Conservation (phyloP, 768 basidiomycete genomes). For the Grammothele lineata region DNA sequence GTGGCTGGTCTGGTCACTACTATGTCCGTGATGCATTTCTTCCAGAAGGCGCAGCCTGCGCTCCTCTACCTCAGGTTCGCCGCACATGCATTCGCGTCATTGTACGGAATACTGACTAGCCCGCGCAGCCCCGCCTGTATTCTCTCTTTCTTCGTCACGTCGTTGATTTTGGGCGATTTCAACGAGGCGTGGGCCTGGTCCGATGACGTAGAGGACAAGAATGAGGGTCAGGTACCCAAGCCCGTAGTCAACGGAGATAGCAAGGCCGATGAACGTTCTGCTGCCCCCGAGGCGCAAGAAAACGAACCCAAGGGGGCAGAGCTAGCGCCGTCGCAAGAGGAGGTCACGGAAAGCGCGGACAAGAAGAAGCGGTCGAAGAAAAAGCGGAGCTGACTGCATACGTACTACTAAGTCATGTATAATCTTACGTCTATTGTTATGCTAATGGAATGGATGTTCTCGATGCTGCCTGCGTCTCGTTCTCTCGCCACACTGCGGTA, state of each 20-base stretch:
- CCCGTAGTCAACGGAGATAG: too few species aligned
- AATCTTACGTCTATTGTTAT: neutral
- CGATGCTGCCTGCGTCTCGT: too few species aligned
- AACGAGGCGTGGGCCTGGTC: slow-evolving; percentile 65
- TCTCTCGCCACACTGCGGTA: too few species aligned
- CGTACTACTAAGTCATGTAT: neutral
- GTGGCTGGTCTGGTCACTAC: slow-evolving; percentile 67
- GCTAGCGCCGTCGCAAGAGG: neutral
- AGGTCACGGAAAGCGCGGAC: neutral
- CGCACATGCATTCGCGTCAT: too few species aligned
- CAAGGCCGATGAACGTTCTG: too few species aligned
- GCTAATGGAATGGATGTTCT: too few species aligned
- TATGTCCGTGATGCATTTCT: slow-evolving; percentile 81
- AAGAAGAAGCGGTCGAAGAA: neutral
- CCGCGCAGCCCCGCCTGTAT: slow-evolving; percentile 68
- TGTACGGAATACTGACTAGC: too few species aligned
- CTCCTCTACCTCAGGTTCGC: slow-evolving; percentile 84
- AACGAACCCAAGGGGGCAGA: too few species aligned
- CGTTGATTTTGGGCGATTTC: slow-evolving; percentile 64
- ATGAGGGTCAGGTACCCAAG: too few species aligned
- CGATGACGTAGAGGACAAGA: slow-evolving; percentile 37
- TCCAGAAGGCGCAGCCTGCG: slow-evolving; percentile 81
- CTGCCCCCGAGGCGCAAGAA: too few species aligned
- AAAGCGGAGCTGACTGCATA: neutral
- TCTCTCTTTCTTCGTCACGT: slow-evolving; percentile 58